A percentile compares a stretch with the other conserved stretches of the same genome.
Evolutionary conservation across 2,329 filamentous ascomycete genomes (phyloP).

Genomic region (Fusarium piperis): DNA sequence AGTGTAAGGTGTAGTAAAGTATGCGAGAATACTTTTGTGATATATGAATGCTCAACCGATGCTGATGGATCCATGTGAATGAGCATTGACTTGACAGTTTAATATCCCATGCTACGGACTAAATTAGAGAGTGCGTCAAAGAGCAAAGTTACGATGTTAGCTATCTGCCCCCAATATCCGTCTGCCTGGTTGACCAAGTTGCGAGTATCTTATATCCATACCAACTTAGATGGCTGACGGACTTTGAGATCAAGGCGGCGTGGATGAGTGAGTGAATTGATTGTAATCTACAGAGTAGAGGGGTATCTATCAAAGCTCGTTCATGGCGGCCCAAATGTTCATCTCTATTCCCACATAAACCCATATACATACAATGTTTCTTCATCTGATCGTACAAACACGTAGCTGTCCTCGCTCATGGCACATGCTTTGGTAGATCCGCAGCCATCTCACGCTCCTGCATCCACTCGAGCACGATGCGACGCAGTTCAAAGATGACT

Average conservation of each 20-base stretch:
- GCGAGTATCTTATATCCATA: neutral
- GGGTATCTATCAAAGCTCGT: constrained; percentile 37
- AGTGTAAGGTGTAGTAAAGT: neutral
- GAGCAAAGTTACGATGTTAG: neutral
- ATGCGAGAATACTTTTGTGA: neutral
- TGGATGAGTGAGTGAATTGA: constrained; percentile 2
- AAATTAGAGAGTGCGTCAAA: neutral
- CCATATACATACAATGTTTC: constrained; percentile 5
- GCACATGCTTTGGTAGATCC: constrained; percentile 15
- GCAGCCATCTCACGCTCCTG: constrained; percentile 47
- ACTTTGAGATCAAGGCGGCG: neutral
- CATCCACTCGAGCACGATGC: constrained; percentile 72
- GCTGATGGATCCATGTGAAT: neutral
- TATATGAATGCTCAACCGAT: neutral
- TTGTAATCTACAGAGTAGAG: constrained; percentile 39
- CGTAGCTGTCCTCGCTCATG: neutral
- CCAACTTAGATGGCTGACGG: neutral
- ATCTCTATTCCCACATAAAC: constrained; percentile 8
- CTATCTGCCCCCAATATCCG: neutral
- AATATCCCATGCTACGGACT: too few relatives aligned
- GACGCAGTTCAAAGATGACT: constrained; percentile 84
- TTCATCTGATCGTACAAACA: constrained; percentile 20
- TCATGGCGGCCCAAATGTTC: neutral
- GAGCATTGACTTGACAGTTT: neutral
- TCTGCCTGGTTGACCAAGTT: neutral